Evolutionary conservation across 1,139 yeast species (phyloP).

Genomic region (Scheffersomyces cryptocercus): DNA sequence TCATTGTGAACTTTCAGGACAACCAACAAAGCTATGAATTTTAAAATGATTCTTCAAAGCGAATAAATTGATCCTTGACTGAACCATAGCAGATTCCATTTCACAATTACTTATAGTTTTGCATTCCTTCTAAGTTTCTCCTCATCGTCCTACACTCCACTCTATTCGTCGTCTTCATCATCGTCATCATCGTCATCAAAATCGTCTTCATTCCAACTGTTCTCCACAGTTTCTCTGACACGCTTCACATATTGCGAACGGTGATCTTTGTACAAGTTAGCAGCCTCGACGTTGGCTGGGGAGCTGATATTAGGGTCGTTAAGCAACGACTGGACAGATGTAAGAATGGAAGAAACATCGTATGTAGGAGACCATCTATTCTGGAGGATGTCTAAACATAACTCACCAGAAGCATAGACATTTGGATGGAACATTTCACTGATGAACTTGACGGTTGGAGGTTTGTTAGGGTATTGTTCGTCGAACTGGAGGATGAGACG

Average conservation of each 20-base stretch:
- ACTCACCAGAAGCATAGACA: constrained; percentile 92
- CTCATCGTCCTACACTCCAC: not conserved
- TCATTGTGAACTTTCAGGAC: too few relatives aligned
- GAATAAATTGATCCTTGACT: too few relatives aligned
- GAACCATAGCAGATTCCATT: too few relatives aligned
- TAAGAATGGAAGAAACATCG: constrained; percentile 94
- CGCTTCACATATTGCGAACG: constrained; percentile 88
- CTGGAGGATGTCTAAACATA: constrained; percentile 92
- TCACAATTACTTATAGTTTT: too few relatives aligned
- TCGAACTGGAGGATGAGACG: constrained; percentile 84
- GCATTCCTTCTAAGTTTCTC: too few relatives aligned
- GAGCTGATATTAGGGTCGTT: constrained; percentile 96
- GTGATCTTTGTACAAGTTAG: constrained; percentile 92
- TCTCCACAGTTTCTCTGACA: constrained; percentile 92
- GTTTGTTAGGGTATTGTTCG: constrained; percentile 97
- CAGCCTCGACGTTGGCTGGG: constrained; percentile 98
- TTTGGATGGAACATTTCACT: constrained; percentile 98
- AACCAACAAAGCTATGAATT: too few relatives aligned
- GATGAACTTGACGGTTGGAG: constrained; percentile 87
- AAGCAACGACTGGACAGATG: constrained; percentile 81
- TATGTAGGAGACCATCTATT: constrained; percentile 99
- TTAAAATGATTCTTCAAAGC: too few relatives aligned
- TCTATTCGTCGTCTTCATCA: constrained; percentile 36
- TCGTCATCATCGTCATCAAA: constrained; percentile 65
- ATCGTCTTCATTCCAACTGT: constrained; percentile 73